phyloP scores from a whole-genome alignment of 2,329 filamentous ascomycete species.

The Proliferodiscus dingleyae region DNA sequence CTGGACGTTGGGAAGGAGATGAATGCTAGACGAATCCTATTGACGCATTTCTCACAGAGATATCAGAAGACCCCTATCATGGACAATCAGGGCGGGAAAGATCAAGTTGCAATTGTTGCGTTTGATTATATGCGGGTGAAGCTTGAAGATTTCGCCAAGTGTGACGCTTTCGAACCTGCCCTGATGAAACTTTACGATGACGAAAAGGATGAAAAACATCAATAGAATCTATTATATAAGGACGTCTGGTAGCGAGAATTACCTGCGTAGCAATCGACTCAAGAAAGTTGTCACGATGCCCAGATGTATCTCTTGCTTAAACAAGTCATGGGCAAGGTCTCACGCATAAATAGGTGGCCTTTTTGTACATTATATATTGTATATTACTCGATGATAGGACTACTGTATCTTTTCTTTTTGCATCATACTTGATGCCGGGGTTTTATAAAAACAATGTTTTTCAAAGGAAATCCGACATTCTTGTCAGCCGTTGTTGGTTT shows the following conservation, averaged over 20 bases:
- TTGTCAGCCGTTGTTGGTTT: not conserved
- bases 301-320: no score
- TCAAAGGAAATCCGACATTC: not conserved
- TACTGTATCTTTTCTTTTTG: not conserved
- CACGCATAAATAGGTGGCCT: not conserved
- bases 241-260: no score
- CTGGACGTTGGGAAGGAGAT: constrained; percentile 72
- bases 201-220: no score
- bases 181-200: constrained; percentile 51
- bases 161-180: constrained; percentile 58
- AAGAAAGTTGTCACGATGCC: no score
- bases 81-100: constrained; percentile 37
- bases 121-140: constrained; percentile 76
- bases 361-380: constrained; percentile 12
- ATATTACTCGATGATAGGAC: constrained; percentile 3
- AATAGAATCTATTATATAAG: no score
- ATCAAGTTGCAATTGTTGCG: constrained; percentile 65
- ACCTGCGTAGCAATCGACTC: no score
- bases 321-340: constrained; percentile 1
- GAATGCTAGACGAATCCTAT: constrained; percentile 71
- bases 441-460: constrained; percentile 1
- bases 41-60: constrained; percentile 94
- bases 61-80: constrained; percentile 52
- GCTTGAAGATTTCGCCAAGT: constrained; percentile 63
- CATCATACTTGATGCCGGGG: not conserved